Percentiles rank a stretch among this genome's conserved stretches.
Conservation (phyloP, 805 yeast species). For the Kuraishia capsulata region DNA sequence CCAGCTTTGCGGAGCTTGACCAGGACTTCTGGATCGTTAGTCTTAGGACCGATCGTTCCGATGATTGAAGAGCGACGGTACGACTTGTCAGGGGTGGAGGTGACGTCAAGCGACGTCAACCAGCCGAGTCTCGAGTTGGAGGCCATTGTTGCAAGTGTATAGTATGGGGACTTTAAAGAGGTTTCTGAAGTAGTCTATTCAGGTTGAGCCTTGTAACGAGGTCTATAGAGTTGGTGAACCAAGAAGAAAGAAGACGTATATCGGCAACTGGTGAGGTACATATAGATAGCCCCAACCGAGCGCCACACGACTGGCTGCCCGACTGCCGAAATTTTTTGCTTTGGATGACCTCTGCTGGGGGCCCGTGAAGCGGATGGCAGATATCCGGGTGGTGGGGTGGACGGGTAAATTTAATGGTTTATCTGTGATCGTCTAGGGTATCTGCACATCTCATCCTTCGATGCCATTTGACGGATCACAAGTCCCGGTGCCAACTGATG, state of each 20-base stretch:
- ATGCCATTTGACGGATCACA: too few relatives aligned
- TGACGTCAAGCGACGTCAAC: conserved; percentile 71
- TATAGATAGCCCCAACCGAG: too few relatives aligned
- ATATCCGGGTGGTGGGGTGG: background rate
- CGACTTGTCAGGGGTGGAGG: conserved; percentile 66
- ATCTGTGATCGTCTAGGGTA: too few relatives aligned
- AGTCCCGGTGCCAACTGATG: too few relatives aligned
- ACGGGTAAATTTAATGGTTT: background rate
- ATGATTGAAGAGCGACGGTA: conserved; percentile 93
- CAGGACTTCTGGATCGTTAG: conserved; percentile 80
- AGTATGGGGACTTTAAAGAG: too few relatives aligned
- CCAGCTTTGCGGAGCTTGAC: conserved; percentile 93
- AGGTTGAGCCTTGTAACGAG: too few relatives aligned
- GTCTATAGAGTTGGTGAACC: too few relatives aligned
- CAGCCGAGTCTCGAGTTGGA: conserved; percentile 66
- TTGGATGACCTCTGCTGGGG: background rate
- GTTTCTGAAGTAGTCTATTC: too few relatives aligned
- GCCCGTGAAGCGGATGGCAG: background rate
- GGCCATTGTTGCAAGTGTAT: conserved; percentile 27
- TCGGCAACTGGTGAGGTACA: too few relatives aligned
- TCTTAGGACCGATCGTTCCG: conserved; percentile 98
- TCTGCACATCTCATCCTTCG: too few relatives aligned
- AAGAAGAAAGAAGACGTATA: too few relatives aligned
- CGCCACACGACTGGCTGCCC: background rate
- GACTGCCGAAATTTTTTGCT: background rate